Evolutionary conservation across 2,329 filamentous ascomycete species (phyloP).

Genomic region (Dactylonectria estremocensis): DNA sequence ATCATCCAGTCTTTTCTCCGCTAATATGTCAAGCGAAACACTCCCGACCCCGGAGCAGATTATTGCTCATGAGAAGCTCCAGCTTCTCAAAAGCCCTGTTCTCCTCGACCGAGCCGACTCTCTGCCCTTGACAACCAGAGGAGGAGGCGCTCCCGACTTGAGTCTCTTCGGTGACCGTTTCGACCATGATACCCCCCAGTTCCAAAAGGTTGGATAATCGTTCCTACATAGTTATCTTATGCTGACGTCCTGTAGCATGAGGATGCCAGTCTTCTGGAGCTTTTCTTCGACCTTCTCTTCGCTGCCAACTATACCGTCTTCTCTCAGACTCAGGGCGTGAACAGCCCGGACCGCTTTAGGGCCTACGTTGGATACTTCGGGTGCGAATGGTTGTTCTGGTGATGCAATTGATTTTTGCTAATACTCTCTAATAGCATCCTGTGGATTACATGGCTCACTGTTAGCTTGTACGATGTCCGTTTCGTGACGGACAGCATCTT

Average conservation of each 20-base stretch:
- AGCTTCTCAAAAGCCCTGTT: constrained; percentile 53
- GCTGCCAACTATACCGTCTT: constrained; percentile 77
- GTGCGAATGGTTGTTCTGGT: constrained; percentile 32
- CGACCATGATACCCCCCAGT: constrained; percentile 42
- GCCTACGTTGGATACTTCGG: constrained; percentile 56
- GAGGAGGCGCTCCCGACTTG: constrained; percentile 36
- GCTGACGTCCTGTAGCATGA: constrained; percentile 46
- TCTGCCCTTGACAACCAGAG: constrained; percentile 14
- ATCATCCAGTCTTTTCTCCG: constrained; percentile 6
- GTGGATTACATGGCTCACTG: constrained; percentile 79
- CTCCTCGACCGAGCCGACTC: constrained; percentile 35
- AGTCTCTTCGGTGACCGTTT: constrained; percentile 46
- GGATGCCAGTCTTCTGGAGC: constrained; percentile 55
- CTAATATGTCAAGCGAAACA: constrained; percentile 37
- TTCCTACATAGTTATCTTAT: background rate
- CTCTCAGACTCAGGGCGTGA: constrained; percentile 51
- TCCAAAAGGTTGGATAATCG: constrained; percentile 43
- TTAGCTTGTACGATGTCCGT: constrained; percentile 75
- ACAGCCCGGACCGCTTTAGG: constrained; percentile 51
- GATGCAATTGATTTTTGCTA: background rate
- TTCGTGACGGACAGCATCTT: constrained; percentile 77
- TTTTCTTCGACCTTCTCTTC: constrained; percentile 59
- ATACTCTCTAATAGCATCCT: constrained; percentile 61
- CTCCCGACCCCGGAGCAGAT: constrained; percentile 14
- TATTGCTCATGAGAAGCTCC: constrained; percentile 46